Percentiles rank a stretch among this genome's conserved stretches.
These are phyloP conservation scores for Brassica rapa DNA, from an alignment of 345 rosid genomes.

Conservation along the genomic window DNA sequence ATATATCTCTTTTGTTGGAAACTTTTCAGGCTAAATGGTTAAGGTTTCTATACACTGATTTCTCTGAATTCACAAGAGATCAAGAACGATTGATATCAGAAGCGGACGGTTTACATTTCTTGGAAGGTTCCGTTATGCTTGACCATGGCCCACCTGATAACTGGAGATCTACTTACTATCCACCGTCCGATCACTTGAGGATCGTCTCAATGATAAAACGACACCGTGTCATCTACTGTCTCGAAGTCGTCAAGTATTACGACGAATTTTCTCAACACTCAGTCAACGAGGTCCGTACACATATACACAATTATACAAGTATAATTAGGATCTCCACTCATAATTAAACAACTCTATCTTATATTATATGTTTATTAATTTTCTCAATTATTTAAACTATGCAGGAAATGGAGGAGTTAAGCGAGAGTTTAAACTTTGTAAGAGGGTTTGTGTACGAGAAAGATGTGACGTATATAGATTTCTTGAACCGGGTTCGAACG, in stretches of 20 bases:
- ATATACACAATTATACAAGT: constrained; percentile 1
- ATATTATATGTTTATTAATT: background rate
- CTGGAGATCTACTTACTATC: constrained; percentile 63
- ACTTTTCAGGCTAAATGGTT: constrained; percentile 63
- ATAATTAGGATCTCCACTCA: background rate
- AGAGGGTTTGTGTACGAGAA: constrained; percentile 47
- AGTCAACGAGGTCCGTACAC: constrained; percentile 50
- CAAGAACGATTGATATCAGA: constrained; percentile 68
- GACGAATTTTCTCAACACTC: constrained; percentile 53
- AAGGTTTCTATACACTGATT: constrained; percentile 67
- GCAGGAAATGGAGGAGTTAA: constrained; percentile 49
- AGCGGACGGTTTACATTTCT: constrained; percentile 50
- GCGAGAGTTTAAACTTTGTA: constrained; percentile 41
- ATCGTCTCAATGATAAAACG: constrained; percentile 54
- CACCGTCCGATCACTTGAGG: constrained; percentile 49
- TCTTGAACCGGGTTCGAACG: constrained; percentile 69
- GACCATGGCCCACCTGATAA: constrained; percentile 57
- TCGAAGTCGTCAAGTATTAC: constrained; percentile 70
- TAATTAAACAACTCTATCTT: background rate
- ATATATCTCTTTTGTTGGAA: background rate
- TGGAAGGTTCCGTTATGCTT: constrained; percentile 69
- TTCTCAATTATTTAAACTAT: background rate
- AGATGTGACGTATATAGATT: constrained; percentile 53
- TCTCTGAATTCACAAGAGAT: constrained; percentile 60
- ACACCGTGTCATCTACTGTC: constrained; percentile 60